Conservation (phyloP, 2,329 filamentous ascomycete genomes). For the Ceratocystis diversiconidia region DNA sequence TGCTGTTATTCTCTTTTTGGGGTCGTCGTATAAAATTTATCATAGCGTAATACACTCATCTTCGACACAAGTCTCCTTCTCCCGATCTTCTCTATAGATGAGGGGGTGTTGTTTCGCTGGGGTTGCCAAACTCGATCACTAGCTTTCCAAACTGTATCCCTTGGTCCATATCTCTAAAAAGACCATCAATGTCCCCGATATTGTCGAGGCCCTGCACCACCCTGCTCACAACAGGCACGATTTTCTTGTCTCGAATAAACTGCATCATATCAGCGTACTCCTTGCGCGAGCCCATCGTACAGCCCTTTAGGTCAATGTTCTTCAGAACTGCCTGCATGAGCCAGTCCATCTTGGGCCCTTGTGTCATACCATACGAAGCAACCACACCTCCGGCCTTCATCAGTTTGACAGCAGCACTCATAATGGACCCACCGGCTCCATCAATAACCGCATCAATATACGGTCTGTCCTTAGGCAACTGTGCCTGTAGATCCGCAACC, state of each 20-base stretch:
- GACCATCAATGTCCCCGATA: slow-evolving; percentile 58
- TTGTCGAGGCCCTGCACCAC: slow-evolving; percentile 60
- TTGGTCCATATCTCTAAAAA: slow-evolving; percentile 81
- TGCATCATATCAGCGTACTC: slow-evolving; percentile 86
- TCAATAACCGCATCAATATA: slow-evolving; percentile 76
- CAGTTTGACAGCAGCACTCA: slow-evolving; percentile 51
- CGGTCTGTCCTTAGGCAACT: slow-evolving; percentile 51
- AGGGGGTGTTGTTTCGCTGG: slow-evolving; percentile 21
- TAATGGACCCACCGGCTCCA: slow-evolving; percentile 74
- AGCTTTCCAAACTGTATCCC: slow-evolving; percentile 86
- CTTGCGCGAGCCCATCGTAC: slow-evolving; percentile 78
- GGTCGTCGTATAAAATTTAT: neutral
- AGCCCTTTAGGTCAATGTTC: slow-evolving; percentile 75
- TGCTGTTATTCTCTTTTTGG: neutral
- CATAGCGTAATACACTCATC: slow-evolving; percentile 5
- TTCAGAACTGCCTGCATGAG: slow-evolving; percentile 69
- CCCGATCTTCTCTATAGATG: neutral
- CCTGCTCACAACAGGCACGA: slow-evolving; percentile 64
- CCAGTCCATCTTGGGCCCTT: slow-evolving; percentile 73
- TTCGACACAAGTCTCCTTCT: neutral
- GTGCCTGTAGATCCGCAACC: slow-evolving; percentile 57
- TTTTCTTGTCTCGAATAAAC: slow-evolving; percentile 60
- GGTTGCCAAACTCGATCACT: slow-evolving; percentile 54
- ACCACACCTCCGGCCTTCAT: slow-evolving; percentile 77
- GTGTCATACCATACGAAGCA: slow-evolving; percentile 81